Percentiles rank a stretch among this genome's conserved stretches.
Evolutionary conservation across 2,329 filamentous ascomycete species (phyloP).

Genomic region (Aspergillus hortae): DNA sequence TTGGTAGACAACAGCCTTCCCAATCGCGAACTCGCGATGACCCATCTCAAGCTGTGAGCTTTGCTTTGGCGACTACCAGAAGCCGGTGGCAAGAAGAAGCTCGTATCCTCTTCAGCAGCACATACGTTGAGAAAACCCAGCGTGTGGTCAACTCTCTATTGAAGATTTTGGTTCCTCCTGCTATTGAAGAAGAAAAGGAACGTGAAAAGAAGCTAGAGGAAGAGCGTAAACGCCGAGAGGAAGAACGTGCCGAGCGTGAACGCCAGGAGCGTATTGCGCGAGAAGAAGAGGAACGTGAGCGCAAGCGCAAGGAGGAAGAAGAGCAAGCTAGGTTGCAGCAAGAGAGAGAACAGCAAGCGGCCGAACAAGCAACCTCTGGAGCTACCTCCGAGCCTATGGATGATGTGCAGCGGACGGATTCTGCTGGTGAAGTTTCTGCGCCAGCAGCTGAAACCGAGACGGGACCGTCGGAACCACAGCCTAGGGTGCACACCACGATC

Average conservation of each 20-base stretch:
- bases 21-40: conserved; percentile 43
- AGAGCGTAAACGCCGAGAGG: conserved; percentile 56
- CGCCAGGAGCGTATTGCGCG: conserved; percentile 60
- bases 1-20: conserved; percentile 28
- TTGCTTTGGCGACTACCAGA: conserved; percentile 67
- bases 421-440: conserved; percentile 25
- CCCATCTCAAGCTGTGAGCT: conserved; percentile 68
- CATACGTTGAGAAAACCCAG: conserved; percentile 64
- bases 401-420: conserved; percentile 62
- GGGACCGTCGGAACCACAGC: conserved; percentile 47
- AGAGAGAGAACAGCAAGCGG: conserved; percentile 63
- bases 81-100: conserved; percentile 87
- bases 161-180: conserved; percentile 73
- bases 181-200: conserved; percentile 75
- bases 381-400: conserved; percentile 64
- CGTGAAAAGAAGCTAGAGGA: conserved; percentile 59
- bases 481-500: conserved; percentile 75
- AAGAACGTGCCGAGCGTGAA: conserved; percentile 59
- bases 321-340: conserved; percentile 59
- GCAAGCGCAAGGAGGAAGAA: conserved; percentile 64
- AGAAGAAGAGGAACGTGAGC: conserved; percentile 70
- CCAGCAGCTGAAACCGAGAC: conserved; percentile 40
- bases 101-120: conserved; percentile 73
- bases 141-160: conserved; percentile 67
- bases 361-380: conserved; percentile 48